Base-by-base conservation (phyloP, 2,329 filamentous ascomycete genomes). In the Colletotrichum spinosum region DNA sequence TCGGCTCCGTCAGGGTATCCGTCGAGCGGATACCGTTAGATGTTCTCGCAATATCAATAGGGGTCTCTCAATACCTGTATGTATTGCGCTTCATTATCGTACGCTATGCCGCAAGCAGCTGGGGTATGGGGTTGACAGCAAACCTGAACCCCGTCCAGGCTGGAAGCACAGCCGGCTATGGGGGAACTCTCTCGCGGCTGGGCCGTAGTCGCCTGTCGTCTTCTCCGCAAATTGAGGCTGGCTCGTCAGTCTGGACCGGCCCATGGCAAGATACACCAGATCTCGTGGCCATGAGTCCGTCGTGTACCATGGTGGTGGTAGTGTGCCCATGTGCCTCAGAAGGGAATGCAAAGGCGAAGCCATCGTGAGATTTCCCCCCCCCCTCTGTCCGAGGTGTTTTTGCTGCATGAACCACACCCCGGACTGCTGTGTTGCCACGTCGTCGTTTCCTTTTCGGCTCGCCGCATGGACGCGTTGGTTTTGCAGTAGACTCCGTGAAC, bases 261-360 rank as follows among this genome's bases (percentile, higher is more conserved):
- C 58, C 15, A 65, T 65, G 44, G 35, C 37, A 53, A 48, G 10
- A 48, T 34, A 49, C 41, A 44, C 35, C 35, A 42, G 46, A 49
- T 48, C 52, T 57, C 58, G 62, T 62, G 57, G 57, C 37, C 46
- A 53, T 51, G 34, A 56, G 25, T 25, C 25, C 25, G 25, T 25
- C 25, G 1, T 25, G 25, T 25, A 25, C 25, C 4, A 25, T 25
- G 25, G 25, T 25, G 25, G 25, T 25, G 4, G 25, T 25, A 25
- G 25, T 25, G 25, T 25, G 25, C 25, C 25, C 17, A 15, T n/a
- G 15, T 41, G 25, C 45, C 42, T 46, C 17, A n/a, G 58, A 46
- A 44, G 15, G 58, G 52, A 62, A 49, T 56, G 62, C 52, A 55
- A 65, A 62, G 57, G 52, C 58, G 63, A 65, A 65, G 63, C 52